Evolutionary conservation across 345 rosid species (phyloP).

Genomic region (Pugionium dolabratum): DNA sequence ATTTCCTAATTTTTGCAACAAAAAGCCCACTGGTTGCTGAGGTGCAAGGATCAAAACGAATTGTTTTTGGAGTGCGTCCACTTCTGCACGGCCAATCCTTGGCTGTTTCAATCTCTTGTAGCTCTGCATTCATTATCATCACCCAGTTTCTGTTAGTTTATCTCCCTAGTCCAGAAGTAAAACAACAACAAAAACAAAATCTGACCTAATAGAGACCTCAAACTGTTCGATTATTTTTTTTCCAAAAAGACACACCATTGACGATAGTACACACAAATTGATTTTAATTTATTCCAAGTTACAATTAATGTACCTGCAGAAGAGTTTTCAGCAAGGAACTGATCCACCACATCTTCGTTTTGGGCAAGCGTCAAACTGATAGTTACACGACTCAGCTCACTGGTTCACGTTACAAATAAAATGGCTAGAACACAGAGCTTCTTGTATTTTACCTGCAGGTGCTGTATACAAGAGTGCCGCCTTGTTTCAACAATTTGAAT

Average conservation of each 20-base stretch:
- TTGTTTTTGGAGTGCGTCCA: conserved; percentile 70
- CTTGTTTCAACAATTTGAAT: conserved; percentile 71
- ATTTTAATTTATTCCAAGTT: not conserved
- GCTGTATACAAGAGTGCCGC: conserved; percentile 85
- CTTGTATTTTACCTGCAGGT: conserved; percentile 73
- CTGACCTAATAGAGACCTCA: not conserved
- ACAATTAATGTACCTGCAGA: conserved; percentile 57
- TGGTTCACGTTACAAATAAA: conserved; percentile 1
- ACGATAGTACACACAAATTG: not conserved
- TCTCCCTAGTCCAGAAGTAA: conserved; percentile 1
- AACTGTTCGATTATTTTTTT: not conserved
- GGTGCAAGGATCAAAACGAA: conserved; percentile 78
- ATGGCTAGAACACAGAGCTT: conserved; percentile 6
- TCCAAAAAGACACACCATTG: not conserved
- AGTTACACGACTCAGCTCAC: conserved; percentile 21
- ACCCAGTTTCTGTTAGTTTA: conserved; percentile 17
- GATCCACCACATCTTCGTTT: conserved; percentile 82
- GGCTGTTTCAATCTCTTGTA: conserved; percentile 67
- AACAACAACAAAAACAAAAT: conserved; percentile 1
- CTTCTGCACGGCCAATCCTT: conserved; percentile 77
- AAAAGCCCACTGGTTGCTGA: conserved; percentile 97
- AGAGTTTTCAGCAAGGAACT: conserved; percentile 62
- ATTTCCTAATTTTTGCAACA: conserved; percentile 69
- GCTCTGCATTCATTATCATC: conserved; percentile 47
- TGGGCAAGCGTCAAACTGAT: conserved; percentile 85